Percentiles rank a stretch among this genome's conserved stretches.
phyloP scores from a whole-genome alignment of 495 filamentous ascomycete species.

The Clohesyomyces aquaticus region DNA sequence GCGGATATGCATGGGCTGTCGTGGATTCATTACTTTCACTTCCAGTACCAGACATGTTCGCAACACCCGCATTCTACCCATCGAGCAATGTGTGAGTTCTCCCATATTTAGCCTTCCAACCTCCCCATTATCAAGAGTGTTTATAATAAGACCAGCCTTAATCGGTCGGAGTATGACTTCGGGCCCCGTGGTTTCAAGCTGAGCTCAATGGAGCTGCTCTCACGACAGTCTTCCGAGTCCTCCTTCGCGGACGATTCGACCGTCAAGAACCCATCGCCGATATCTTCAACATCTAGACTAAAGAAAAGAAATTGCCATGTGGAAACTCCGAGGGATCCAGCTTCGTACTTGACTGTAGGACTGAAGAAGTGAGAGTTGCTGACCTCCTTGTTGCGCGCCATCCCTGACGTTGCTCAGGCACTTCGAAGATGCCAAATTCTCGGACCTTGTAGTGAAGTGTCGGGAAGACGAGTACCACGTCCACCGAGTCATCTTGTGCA shows the following conservation, averaged over 20 bases:
- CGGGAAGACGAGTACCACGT: slow-evolving; percentile 22
- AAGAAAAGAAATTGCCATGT: slow-evolving; percentile 6
- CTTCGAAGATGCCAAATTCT: slow-evolving; percentile 21
- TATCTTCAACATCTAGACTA: neutral
- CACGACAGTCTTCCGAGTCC: slow-evolving; percentile 15
- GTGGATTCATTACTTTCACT: neutral
- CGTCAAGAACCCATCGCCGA: neutral
- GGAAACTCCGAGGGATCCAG: neutral
- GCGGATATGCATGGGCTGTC: slow-evolving; percentile 4
- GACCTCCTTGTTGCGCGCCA: no score
- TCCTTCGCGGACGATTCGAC: slow-evolving; percentile 12
- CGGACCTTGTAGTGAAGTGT: slow-evolving; percentile 27
- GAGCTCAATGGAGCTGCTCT: slow-evolving; percentile 23
- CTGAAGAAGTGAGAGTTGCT: slow-evolving; percentile 15
- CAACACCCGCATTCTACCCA: slow-evolving; percentile 1
- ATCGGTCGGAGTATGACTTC: slow-evolving; percentile 13
- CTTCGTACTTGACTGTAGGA: slow-evolving; percentile 17
- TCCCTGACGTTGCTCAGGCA: slow-evolving; percentile 11
- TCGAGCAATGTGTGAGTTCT: slow-evolving; percentile 11
- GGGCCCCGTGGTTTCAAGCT: slow-evolving; percentile 28
- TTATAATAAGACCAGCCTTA: slow-evolving; percentile 24
- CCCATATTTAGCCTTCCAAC: slow-evolving; percentile 25
- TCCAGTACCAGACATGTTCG: slow-evolving; percentile 15
- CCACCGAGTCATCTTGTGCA: slow-evolving; percentile 31
- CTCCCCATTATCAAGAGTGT: slow-evolving; percentile 8